These are phyloP conservation scores for Blastomyces gilchristii DNA, from an alignment of 2,329 filamentous ascomycete species.

Conservation along the genomic window DNA sequence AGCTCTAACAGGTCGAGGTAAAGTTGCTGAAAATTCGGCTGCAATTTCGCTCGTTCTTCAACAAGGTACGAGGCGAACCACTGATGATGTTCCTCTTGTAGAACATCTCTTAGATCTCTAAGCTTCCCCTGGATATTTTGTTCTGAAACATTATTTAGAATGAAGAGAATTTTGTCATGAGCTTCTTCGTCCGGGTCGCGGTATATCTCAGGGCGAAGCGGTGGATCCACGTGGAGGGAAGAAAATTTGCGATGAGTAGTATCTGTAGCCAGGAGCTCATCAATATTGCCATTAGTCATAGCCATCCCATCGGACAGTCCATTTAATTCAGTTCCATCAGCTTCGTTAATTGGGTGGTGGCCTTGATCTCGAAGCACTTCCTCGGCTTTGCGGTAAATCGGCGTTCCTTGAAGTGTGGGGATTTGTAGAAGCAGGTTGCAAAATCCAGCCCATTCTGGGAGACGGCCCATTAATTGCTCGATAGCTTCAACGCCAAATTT, in stretches of 20 bases:
- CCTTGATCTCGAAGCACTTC: constrained; percentile 65
- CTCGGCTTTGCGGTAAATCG: constrained; percentile 72
- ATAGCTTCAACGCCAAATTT: constrained; percentile 95
- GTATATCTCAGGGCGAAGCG: constrained; percentile 52
- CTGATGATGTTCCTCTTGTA: constrained; percentile 74
- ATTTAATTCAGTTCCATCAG: constrained; percentile 33
- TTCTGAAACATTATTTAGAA: constrained; percentile 91
- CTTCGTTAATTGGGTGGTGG: constrained; percentile 46
- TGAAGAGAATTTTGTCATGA: constrained; percentile 89
- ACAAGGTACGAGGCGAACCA: constrained; percentile 97
- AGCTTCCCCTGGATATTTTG: constrained; percentile 79
- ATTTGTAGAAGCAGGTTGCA: constrained; percentile 78
- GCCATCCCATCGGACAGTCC: constrained; percentile 36
- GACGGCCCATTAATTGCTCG: constrained; percentile 71
- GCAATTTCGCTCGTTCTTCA: constrained; percentile 90
- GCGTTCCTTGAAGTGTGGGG: constrained; percentile 69
- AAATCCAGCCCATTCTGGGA: constrained; percentile 92
- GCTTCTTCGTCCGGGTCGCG: constrained; percentile 76
- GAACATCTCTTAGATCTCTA: constrained; percentile 63
- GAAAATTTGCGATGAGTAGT: constrained; percentile 60
- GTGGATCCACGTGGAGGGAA: constrained; percentile 66
- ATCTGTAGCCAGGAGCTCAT: constrained; percentile 52
- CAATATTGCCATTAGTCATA: constrained; percentile 59
- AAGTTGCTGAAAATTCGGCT: constrained; percentile 89
- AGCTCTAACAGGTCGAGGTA: constrained; percentile 83